phyloP scores from a whole-genome alignment of 2,329 filamentous ascomycete genomes.

The Pseudogymnoascus sp. region DNA sequence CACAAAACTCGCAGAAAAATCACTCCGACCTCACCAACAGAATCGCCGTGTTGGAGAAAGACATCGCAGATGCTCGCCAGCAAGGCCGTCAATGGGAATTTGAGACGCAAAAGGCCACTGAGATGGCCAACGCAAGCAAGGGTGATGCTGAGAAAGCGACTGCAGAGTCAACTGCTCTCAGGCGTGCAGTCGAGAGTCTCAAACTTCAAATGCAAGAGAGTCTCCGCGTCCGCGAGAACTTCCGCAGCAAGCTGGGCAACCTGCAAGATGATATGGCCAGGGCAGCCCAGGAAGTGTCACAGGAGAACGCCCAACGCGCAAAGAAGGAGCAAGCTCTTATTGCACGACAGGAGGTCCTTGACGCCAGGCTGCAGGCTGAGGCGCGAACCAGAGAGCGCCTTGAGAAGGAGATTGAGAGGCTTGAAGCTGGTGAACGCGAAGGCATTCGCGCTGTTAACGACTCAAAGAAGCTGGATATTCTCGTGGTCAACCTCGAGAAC shows the following conservation, averaged over 20 bases:
- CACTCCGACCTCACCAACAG: conserved; percentile 51
- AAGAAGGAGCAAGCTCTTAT: conserved; percentile 74
- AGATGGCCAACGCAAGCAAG: conserved; percentile 59
- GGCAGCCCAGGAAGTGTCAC: conserved; percentile 71
- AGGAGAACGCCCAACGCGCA: conserved; percentile 73
- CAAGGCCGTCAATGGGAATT: conserved; percentile 55
- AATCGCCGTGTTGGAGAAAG: conserved; percentile 46
- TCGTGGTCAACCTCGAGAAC: conserved; percentile 51
- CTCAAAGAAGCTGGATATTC: conserved; percentile 51
- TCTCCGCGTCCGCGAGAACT: conserved; percentile 72
- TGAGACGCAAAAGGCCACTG: conserved; percentile 54
- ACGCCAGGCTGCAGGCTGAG: conserved; percentile 69
- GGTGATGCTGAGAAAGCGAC: conserved; percentile 50
- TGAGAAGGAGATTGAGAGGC: conserved; percentile 58
- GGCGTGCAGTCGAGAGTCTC: conserved; percentile 65
- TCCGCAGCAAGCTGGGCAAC: conserved; percentile 76
- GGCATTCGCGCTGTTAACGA: conserved; percentile 59
- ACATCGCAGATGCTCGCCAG: conserved; percentile 49
- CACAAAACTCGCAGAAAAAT: conserved; percentile 48
- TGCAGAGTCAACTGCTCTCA: conserved; percentile 64
- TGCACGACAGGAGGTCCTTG: conserved; percentile 73
- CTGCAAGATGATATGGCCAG: conserved; percentile 82
- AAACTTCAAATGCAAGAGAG: conserved; percentile 79
- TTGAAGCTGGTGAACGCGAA: conserved; percentile 58
- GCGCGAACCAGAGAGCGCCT: conserved; percentile 61